Evolutionary conservation across 208 protist species (phyloP), one percentile per base, ranked within the genome.

Genomic region (Crithidia mellificae): DNA sequence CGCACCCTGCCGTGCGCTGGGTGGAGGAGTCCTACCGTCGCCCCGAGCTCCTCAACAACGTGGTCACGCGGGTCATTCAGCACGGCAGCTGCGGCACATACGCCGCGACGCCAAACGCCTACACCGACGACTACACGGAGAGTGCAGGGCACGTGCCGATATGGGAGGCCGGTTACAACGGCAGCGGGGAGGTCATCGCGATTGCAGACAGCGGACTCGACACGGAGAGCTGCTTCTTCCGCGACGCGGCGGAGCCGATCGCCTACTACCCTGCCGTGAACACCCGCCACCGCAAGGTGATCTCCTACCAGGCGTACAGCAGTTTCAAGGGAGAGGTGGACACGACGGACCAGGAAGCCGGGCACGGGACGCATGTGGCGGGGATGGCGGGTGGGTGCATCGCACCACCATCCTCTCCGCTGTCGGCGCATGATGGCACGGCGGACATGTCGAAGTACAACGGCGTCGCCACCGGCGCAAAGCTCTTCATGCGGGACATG

Each of bases 191-290:
- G 74, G 71, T 98, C 24, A 75, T 96, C 68, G 81, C 72, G 14
- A 69, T 96, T n/a, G 84, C 83, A 12, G 94, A 98, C 74, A 94
- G 84, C 43, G 92, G 92, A 9, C 59, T 98, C 3, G 87, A 96
- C 66, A 69, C 80, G 50, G 55, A 84, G 59, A 92, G 83, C 74
- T 98, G 94, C 76, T 97, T 86, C 70, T 97, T 98, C 61, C 38
- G 49, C 46, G 94, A 98, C 56, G 49, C 68, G 14, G 47, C 68
- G 2, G 54, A 84, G 32, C 5, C 22, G 0, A 78, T 96, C 6
- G 79, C 86, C 25, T 68, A 86, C 39, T 96, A 91, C 72, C 90
- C 91, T 3, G 44, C 80, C 2, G 32, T 86, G 4, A 96, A 87
- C 77, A 1, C n/a, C 12, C 50, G 67, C 3, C 94, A 98, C 50